phyloP scores from a whole-genome alignment of 805 yeast genomes.

The Candida jianshihensis region DNA sequence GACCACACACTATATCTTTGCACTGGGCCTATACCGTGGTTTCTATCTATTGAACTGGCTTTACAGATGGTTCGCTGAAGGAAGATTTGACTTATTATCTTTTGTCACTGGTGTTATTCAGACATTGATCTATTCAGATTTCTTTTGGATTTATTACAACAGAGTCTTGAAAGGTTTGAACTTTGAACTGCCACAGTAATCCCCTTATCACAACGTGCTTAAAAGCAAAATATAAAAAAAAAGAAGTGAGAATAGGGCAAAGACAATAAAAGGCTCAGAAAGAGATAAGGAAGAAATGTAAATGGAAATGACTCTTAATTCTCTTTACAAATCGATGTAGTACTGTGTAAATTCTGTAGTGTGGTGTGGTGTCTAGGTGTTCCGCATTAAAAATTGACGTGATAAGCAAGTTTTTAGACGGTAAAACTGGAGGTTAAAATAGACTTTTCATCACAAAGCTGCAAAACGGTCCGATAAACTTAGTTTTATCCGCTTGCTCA shows the following conservation, averaged over 20 bases:
- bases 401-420: too few relatives aligned
- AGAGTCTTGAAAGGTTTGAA: slow-evolving; percentile 74
- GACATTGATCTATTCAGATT: slow-evolving; percentile 86
- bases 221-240: background rate
- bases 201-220: background rate
- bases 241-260: too few relatives aligned
- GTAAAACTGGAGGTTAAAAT: too few relatives aligned
- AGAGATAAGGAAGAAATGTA: too few relatives aligned
- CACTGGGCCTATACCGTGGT: slow-evolving; percentile 84
- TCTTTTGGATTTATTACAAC: slow-evolving; percentile 85
- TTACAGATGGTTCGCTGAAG: slow-evolving; percentile 67
- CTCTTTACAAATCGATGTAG: background rate
- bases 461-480: too few relatives aligned
- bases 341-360: background rate
- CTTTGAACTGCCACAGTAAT: slow-evolving; percentile 55
- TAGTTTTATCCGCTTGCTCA: too few relatives aligned
- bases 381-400: too few relatives aligned
- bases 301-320: too few relatives aligned
- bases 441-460: too few relatives aligned
- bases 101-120: slow-evolving; percentile 78
- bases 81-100: slow-evolving; percentile 60
- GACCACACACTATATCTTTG: slow-evolving; percentile 90
- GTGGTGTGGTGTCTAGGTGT: background rate
- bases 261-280: too few relatives aligned
- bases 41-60: slow-evolving; percentile 93